A percentile compares a stretch with the other conserved stretches of the same genome.
phyloP scores from a whole-genome alignment of 2,329 filamentous ascomycete genomes.

The Alternaria longipes region DNA sequence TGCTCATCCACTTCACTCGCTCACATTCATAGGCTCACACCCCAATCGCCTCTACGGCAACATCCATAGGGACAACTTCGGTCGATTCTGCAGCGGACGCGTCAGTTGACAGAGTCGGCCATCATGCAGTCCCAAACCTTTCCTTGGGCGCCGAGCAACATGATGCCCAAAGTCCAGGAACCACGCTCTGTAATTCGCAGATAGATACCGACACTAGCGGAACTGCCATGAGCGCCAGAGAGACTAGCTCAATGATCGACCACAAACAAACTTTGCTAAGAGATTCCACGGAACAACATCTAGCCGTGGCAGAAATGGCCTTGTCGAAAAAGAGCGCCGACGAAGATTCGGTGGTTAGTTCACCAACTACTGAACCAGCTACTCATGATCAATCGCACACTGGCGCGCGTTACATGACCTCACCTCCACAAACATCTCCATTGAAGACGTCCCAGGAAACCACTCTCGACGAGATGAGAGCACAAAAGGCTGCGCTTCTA shows the following conservation, averaged over 20 bases:
- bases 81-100: neutral
- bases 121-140: neutral
- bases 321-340: neutral
- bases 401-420: neutral
- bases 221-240: neutral
- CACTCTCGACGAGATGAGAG: slow-evolving; percentile 58
- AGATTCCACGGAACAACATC: neutral
- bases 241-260: neutral
- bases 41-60: neutral
- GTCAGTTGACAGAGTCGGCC: neutral
- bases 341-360: neutral
- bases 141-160: neutral
- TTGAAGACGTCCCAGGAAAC: slow-evolving; percentile 55
- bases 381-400: neutral
- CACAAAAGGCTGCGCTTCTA: slow-evolving; percentile 53
- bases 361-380: neutral
- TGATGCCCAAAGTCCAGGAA: neutral
- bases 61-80: neutral
- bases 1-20: slow-evolving; percentile 8
- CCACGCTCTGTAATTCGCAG: neutral
- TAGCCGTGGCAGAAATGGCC: neutral
- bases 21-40: slow-evolving; percentile 13
- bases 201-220: neutral
- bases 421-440: slow-evolving; percentile 2
- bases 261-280: neutral